Evolutionary conservation across 768 basidiomycete genomes (phyloP).

Genomic region (Obba rivulosa): DNA sequence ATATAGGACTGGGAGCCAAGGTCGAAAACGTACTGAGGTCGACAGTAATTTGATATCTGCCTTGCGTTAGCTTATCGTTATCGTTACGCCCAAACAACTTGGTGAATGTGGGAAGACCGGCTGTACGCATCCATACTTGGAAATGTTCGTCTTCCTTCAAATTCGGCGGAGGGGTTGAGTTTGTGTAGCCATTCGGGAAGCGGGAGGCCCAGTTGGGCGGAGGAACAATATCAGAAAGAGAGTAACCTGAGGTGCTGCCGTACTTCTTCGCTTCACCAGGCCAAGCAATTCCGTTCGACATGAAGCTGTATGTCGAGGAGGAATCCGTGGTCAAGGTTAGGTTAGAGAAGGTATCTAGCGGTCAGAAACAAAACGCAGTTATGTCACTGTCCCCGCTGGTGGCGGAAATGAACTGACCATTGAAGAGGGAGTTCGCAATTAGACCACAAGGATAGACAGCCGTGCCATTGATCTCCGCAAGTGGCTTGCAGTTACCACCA

Average conservation of each 20-base stretch:
- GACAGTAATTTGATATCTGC: conserved; percentile 70
- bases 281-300: conserved; percentile 88
- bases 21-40: conserved; percentile 67
- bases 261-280: conserved; percentile 93
- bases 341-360: conserved; percentile 71
- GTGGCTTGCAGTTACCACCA: conserved; percentile 82
- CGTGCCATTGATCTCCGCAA: conserved; percentile 40
- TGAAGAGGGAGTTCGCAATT: conserved; percentile 96
- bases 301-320: conserved; percentile 61
- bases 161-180: conserved; percentile 61
- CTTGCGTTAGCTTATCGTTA: conserved; percentile 58
- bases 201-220: conserved; percentile 86
- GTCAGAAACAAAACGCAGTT: conserved; percentile 2
- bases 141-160: conserved; percentile 82
- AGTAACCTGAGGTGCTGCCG: conserved; percentile 52
- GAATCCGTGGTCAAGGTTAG: conserved; percentile 45
- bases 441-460: conserved; percentile 86
- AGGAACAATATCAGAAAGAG: conserved; percentile 65
- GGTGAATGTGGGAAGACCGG: conserved; percentile 93
- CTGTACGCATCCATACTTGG: conserved; percentile 99
- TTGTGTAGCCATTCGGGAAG: conserved; percentile 73
- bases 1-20: neutral
- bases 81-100: conserved; percentile 95
- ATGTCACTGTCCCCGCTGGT: neutral
- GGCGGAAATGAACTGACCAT: conserved; percentile 48